phyloP scores from a whole-genome alignment of 768 basidiomycete species.

The Kwoniella botswanensis region DNA sequence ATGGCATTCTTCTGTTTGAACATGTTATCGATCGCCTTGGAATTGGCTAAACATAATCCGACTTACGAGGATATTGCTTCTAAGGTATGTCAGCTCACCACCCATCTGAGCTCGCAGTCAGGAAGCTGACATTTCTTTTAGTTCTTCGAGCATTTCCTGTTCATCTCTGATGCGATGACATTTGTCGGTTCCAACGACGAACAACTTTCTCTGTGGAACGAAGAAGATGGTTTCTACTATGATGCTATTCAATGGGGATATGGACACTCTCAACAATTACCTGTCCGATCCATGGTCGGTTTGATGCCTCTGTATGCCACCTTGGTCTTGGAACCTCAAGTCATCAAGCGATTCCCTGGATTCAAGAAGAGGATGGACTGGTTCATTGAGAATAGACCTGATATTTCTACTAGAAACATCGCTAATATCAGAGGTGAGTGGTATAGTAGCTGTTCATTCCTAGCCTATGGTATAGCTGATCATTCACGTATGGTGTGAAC shows the following conservation, averaged over 20 bases:
- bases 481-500: slow-evolving; percentile 93
- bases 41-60: slow-evolving; percentile 94
- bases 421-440: slow-evolving; percentile 86
- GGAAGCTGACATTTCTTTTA: slow-evolving; percentile 14
- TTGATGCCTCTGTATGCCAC: slow-evolving; percentile 96
- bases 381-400: slow-evolving; percentile 94
- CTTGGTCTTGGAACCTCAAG: slow-evolving; percentile 85
- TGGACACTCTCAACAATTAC: slow-evolving; percentile 81
- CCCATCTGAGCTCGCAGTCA: neutral
- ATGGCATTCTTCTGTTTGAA: slow-evolving; percentile 99
- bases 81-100: slow-evolving; percentile 71
- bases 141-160: slow-evolving; percentile 83
- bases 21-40: slow-evolving; percentile 98
- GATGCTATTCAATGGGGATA: slow-evolving; percentile 91
- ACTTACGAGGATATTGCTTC: slow-evolving; percentile 99
- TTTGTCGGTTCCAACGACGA: slow-evolving; percentile 74
- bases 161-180: slow-evolving; percentile 99
- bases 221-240: slow-evolving; percentile 97
- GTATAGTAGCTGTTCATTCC: neutral
- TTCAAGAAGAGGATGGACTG: slow-evolving; percentile 99
- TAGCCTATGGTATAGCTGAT: slow-evolving; percentile 66
- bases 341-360: slow-evolving; percentile 89
- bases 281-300: slow-evolving; percentile 93
- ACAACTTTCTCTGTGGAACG: slow-evolving; percentile 88
- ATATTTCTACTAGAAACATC: slow-evolving; percentile 86